Evolutionary conservation across 2,329 filamentous ascomycete species (phyloP).

Genomic region (Penicillium sp.): DNA sequence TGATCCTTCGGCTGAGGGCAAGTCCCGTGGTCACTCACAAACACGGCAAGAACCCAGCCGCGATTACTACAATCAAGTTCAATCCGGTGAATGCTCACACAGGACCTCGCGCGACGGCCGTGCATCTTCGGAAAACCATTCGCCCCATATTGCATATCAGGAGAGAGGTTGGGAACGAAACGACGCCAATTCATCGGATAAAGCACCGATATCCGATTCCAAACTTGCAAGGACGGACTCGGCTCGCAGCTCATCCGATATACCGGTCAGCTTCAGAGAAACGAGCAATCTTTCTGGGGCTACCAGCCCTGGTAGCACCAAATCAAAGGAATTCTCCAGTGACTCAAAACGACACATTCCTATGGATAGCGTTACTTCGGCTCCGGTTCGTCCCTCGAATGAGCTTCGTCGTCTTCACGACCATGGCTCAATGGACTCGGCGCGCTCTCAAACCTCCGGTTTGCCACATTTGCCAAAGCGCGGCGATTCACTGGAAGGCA

Average conservation of each 20-base stretch:
- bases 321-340: conserved; percentile 17
- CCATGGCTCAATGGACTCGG: conserved; percentile 47
- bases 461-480: conserved; percentile 51
- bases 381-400: conserved; percentile 54
- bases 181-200: conserved; percentile 36
- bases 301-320: conserved; percentile 29
- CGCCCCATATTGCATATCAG: conserved; percentile 89
- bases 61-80: conserved; percentile 56
- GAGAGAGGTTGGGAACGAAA: conserved; percentile 71
- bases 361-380: conserved; percentile 28
- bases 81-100: conserved; percentile 27
- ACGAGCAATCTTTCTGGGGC: conserved; percentile 41
- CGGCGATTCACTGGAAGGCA: conserved; percentile 59
- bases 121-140: conserved; percentile 51
- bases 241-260: conserved; percentile 44
- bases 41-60: conserved; percentile 41
- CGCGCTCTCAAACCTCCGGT: conserved; percentile 32
- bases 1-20: conserved; percentile 61
- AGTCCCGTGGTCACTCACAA: conserved; percentile 49
- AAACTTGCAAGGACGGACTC: conserved; percentile 58
- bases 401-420: conserved; percentile 57
- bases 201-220: conserved; percentile 50
- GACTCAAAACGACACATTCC: conserved; percentile 18
- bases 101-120: conserved; percentile 25
- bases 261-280: conserved; percentile 39